These are phyloP conservation scores for Pharnaceum exiguum DNA, from an alignment of 148 eudicot species.

Conservation along the genomic window DNA sequence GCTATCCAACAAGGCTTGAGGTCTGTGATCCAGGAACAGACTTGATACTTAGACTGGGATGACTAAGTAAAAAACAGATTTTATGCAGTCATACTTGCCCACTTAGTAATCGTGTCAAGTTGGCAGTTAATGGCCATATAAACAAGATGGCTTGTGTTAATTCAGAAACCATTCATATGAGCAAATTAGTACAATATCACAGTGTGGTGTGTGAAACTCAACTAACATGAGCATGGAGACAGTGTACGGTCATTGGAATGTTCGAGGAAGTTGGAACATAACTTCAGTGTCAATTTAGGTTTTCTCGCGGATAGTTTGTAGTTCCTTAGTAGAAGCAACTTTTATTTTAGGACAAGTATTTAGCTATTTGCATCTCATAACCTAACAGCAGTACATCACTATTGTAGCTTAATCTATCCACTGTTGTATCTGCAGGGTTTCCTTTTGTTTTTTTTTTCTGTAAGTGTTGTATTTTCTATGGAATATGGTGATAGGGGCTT, in stretches of 20 bases:
- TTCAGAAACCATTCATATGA: neutral
- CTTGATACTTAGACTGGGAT: no score
- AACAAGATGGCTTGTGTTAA: neutral
- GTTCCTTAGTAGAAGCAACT: neutral
- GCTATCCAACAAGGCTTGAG: slow-evolving; percentile 69
- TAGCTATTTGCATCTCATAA: neutral
- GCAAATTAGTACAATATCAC: neutral
- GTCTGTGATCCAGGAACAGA: slow-evolving; percentile 32
- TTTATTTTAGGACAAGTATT: neutral
- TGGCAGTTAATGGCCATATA: neutral
- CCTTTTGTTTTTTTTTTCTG: neutral
- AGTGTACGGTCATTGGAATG: no score
- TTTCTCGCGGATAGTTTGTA: no score
- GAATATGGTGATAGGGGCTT: neutral
- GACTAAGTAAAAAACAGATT: neutral
- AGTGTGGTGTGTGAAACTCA: slow-evolving; percentile 1
- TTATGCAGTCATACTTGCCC: neutral
- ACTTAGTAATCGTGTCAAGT: neutral
- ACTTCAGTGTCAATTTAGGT: no score
- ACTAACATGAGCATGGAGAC: neutral
- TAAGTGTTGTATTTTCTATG: neutral
- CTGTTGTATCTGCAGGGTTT: neutral
- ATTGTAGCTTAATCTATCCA: neutral
- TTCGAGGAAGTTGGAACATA: no score
- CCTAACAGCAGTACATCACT: neutral